phyloP scores from a whole-genome alignment of 495 filamentous ascomycete genomes.

The Xylaria curta region DNA sequence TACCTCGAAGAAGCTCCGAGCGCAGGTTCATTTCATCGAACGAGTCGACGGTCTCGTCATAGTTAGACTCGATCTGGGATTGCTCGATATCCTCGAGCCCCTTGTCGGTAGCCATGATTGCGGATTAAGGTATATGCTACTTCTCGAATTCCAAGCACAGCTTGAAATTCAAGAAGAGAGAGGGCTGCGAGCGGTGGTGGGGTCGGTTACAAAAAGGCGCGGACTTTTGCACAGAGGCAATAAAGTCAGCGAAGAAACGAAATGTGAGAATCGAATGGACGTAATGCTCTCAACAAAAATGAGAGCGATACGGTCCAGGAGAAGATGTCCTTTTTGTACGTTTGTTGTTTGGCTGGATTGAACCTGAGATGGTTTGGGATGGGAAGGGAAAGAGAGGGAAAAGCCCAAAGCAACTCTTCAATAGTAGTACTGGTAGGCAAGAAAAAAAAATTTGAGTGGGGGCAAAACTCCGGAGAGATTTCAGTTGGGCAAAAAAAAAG shows the following conservation, averaged over 20 bases:
- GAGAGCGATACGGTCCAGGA: slow-evolving; percentile 55
- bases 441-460: slow-evolving; percentile 45
- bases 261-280: slow-evolving; percentile 49
- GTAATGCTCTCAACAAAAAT: slow-evolving; percentile 44
- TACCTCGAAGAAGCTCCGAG: slow-evolving; percentile 95
- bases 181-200: slow-evolving; percentile 45
- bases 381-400: slow-evolving; percentile 40
- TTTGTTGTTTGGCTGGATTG: slow-evolving; percentile 39
- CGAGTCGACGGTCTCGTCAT: slow-evolving; percentile 99
- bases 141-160: slow-evolving; percentile 76
- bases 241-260: slow-evolving; percentile 48
- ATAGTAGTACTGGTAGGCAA: slow-evolving; percentile 24
- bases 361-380: slow-evolving; percentile 39
- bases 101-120: slow-evolving; percentile 97
- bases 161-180: slow-evolving; percentile 62
- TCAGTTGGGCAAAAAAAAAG: slow-evolving; percentile 15
- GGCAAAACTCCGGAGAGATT: slow-evolving; percentile 41
- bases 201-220: slow-evolving; percentile 53
- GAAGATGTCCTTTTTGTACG: slow-evolving; percentile 31
- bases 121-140: slow-evolving; percentile 56
- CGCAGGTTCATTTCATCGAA: slow-evolving; percentile 98
- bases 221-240: slow-evolving; percentile 47
- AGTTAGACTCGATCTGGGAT: slow-evolving; percentile 99
- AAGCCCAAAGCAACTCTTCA: slow-evolving; percentile 32
- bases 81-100: slow-evolving; percentile 88